A percentile compares a stretch with the other conserved stretches of the same genome.
Conservation (phyloP, 2,329 filamentous ascomycete species). For the Penicillium rolfsii region DNA sequence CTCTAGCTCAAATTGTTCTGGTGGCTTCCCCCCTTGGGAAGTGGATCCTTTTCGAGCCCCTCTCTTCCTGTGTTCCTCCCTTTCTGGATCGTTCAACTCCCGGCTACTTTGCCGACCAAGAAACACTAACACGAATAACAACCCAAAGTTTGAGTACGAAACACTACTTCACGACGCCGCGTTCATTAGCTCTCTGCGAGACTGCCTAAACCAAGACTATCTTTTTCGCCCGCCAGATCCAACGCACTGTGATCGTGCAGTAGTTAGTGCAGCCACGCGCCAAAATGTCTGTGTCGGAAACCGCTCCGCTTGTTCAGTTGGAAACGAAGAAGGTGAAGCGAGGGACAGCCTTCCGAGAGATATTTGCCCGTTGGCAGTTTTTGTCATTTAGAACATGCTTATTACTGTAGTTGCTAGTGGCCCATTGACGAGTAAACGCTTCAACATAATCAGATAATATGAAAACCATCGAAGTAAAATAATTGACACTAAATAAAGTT, state of each 20-base stretch:
- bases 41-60: conserved; percentile 14
- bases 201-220: conserved; percentile 1
- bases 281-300: conserved; percentile 10
- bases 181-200: neutral
- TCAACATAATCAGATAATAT: neutral
- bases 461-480: neutral
- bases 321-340: conserved; percentile 29
- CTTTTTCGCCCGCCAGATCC: conserved; percentile 19
- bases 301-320: neutral
- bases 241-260: conserved; percentile 22
- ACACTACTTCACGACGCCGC: neutral
- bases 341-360: conserved; percentile 8
- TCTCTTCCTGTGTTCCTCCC: too few relatives aligned
- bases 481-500: neutral
- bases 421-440: neutral
- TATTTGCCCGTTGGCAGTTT: neutral
- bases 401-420: neutral
- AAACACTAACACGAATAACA: conserved; percentile 1
- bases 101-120: conserved; percentile 25
- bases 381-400: neutral
- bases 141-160: neutral
- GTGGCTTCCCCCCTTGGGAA: conserved; percentile 6
- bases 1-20: neutral
- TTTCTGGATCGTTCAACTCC: conserved; percentile 12
- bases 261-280: conserved; percentile 18